phyloP scores from a whole-genome alignment of 176 grass and related monocot genomes.

The Puccinellia tenuiflora region DNA sequence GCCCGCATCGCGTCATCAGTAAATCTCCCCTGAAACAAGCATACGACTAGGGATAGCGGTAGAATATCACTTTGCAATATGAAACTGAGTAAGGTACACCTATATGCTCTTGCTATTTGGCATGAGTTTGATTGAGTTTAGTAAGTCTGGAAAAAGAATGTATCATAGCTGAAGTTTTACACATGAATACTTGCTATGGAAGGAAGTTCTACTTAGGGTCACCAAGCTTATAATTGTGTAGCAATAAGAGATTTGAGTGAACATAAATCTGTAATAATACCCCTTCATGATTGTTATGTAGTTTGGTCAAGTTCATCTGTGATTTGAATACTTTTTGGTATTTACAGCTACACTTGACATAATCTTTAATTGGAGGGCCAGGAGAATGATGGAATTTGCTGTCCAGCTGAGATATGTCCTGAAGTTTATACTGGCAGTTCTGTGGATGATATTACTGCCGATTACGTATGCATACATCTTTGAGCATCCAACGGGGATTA shows the following conservation, averaged over 20 bases:
- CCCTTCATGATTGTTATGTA: slow-evolving; percentile 1
- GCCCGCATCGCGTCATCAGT: background rate
- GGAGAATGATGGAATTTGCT: slow-evolving; percentile 73
- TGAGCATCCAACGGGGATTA: slow-evolving; percentile 68
- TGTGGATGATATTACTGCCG: slow-evolving; percentile 80
- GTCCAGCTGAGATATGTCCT: slow-evolving; percentile 88
- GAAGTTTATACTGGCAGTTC: slow-evolving; percentile 59
- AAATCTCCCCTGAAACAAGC: background rate
- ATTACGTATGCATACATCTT: slow-evolving; percentile 81
- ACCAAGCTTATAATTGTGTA: background rate
- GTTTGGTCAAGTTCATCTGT: slow-evolving; percentile 1
- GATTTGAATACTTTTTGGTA: slow-evolving; percentile 12
- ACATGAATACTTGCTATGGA: background rate
- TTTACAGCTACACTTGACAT: slow-evolving; percentile 79
- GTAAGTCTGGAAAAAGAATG: background rate
- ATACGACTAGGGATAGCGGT: background rate
- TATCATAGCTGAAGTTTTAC: background rate
- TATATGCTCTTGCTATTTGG: background rate
- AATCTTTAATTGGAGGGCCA: slow-evolving; percentile 81
- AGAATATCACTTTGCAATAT: background rate
- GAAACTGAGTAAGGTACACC: background rate
- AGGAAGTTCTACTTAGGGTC: background rate
- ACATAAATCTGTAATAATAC: background rate
- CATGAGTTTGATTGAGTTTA: background rate
- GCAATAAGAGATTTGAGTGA: slow-evolving; percentile 16